These are phyloP conservation scores for Sclerotinia trifoliorum DNA, from an alignment of 2,329 filamentous ascomycete genomes.

Conservation along the genomic window DNA sequence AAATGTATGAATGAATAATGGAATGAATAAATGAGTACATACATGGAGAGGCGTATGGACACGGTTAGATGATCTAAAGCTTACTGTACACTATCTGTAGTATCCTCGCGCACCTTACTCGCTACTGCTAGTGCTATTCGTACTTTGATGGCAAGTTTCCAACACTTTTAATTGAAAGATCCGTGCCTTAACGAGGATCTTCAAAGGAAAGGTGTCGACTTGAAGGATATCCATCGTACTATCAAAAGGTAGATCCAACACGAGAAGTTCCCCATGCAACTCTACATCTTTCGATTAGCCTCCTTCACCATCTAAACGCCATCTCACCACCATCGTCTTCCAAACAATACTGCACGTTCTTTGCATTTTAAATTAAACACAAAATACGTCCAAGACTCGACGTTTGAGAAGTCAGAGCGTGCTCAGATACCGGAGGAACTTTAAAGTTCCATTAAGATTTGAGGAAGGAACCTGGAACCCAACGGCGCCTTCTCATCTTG, in stretches of 20 bases:
- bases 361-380: slow-evolving; percentile 4
- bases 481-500: not conserved
- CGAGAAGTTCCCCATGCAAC: not conserved
- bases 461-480: not conserved
- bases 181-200: slow-evolving; percentile 16
- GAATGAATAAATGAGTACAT: not conserved
- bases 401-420: not conserved
- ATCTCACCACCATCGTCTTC: not conserved
- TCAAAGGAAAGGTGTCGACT: slow-evolving; percentile 13
- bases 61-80: slow-evolving; percentile 12
- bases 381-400: not conserved
- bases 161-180: slow-evolving; percentile 1
- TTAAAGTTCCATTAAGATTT: not conserved
- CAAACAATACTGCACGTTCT: not conserved
- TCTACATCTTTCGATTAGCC: not conserved
- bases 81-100: slow-evolving; percentile 10
- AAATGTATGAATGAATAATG: not conserved
- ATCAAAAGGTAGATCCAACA: slow-evolving; percentile 9
- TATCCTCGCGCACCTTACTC: slow-evolving; percentile 2
- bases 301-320: not conserved
- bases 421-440: not conserved
- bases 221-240: slow-evolving; percentile 13
- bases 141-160: slow-evolving; percentile 9
- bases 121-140: not conserved
- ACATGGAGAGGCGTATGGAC: slow-evolving; percentile 1